A percentile compares a stretch with the other conserved stretches of the same genome.
Conservation (phyloP, 2,329 filamentous ascomycete genomes). For the Colletotrichum karsti region DNA sequence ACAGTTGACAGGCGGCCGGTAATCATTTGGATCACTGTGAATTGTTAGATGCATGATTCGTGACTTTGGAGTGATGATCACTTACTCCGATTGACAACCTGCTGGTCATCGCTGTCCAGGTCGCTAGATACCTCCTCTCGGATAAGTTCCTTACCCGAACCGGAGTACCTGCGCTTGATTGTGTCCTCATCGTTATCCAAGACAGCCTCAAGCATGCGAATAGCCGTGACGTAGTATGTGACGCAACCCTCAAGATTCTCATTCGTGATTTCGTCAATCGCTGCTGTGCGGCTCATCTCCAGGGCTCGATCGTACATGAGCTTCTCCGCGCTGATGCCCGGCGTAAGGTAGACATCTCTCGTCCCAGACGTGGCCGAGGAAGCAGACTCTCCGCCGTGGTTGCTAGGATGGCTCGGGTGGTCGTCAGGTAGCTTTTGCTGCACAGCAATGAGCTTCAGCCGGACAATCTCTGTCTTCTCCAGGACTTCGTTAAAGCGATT, state of each 20-base stretch:
- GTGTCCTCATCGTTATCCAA: constrained; percentile 80
- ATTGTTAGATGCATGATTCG: constrained; percentile 32
- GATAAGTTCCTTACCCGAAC: constrained; percentile 50
- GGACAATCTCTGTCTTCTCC: constrained; percentile 95
- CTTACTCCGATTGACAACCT: constrained; percentile 78
- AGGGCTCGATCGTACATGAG: constrained; percentile 97
- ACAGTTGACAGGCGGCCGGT: constrained; percentile 62
- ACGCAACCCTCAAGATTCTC: constrained; percentile 90
- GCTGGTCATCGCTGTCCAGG: constrained; percentile 75
- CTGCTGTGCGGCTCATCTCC: constrained; percentile 94
- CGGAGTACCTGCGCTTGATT: constrained; percentile 45
- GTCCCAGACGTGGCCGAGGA: constrained; percentile 69
- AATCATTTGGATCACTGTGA: constrained; percentile 70
- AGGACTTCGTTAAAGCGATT: constrained; percentile 95
- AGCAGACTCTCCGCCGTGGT: constrained; percentile 70
- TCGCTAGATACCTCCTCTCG: constrained; percentile 53
- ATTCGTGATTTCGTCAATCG: constrained; percentile 94
- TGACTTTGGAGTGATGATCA: neutral
- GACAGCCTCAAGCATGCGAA: constrained; percentile 94
- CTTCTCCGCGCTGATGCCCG: constrained; percentile 93
- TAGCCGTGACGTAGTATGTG: constrained; percentile 90
- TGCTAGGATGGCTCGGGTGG: constrained; percentile 86
- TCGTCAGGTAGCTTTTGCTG: constrained; percentile 85
- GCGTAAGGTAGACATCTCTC: constrained; percentile 84
- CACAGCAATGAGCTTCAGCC: constrained; percentile 84